phyloP scores from a whole-genome alignment of 768 basidiomycete genomes.

The Russula virescens region DNA sequence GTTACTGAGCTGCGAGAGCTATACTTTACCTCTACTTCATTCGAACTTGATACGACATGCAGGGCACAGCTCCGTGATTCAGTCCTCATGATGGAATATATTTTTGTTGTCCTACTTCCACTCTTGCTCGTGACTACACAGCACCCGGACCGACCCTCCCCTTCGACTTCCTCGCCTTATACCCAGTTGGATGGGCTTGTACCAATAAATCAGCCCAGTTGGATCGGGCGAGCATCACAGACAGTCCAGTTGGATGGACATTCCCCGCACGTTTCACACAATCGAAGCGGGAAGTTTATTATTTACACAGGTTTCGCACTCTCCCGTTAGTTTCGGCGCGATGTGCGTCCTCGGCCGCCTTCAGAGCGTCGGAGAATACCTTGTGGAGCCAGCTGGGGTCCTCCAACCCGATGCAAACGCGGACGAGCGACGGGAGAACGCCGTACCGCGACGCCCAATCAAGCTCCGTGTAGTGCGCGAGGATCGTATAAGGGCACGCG shows the following conservation, averaged over 20 bases:
- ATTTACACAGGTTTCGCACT: too few species aligned
- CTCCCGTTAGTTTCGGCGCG: neutral
- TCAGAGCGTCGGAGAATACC: slow-evolving; percentile 59
- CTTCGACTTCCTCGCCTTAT: neutral
- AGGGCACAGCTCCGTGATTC: too few species aligned
- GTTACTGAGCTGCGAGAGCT: too few species aligned
- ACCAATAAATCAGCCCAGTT: too few species aligned
- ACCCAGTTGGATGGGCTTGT: slow-evolving; percentile 24
- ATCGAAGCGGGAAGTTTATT: too few species aligned
- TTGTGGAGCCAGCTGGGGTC: slow-evolving; percentile 49
- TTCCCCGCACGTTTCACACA: neutral
- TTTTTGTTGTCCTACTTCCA: neutral
- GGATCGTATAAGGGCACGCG: slow-evolving; percentile 87
- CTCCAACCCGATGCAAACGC: slow-evolving; percentile 92
- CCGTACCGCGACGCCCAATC: slow-evolving; percentile 89
- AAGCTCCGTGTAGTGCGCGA: slow-evolving; percentile 85
- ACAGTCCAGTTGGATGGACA: slow-evolving; percentile 23
- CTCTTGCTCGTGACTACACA: neutral
- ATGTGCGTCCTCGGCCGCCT: slow-evolving; percentile 57
- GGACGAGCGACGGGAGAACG: slow-evolving; percentile 76
- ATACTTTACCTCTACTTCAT: too few species aligned
- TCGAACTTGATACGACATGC: too few species aligned
- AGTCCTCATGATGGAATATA: neutral
- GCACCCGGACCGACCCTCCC: neutral
- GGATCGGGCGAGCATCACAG: too few species aligned